phyloP scores from a whole-genome alignment of 2,329 filamentous ascomycete species.

The Ambrosiella cleistominuta region DNA sequence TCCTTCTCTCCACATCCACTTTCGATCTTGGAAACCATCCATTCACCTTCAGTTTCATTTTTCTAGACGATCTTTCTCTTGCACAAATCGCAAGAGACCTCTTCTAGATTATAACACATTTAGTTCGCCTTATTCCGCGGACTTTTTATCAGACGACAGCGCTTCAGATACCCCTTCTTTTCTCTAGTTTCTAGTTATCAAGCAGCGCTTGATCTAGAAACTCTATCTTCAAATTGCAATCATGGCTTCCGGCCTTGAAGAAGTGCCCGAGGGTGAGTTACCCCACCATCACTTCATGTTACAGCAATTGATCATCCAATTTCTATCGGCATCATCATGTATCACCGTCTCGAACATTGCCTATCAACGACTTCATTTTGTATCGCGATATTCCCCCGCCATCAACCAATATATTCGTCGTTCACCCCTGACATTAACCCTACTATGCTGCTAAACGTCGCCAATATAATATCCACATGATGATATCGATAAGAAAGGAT shows the following conservation, averaged over 20 bases:
- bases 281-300: neutral
- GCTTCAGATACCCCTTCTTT: constrained; percentile 23
- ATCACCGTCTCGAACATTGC: neutral
- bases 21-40: constrained; percentile 10
- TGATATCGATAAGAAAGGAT: neutral
- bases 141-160: constrained; percentile 21
- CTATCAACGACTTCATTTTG: neutral
- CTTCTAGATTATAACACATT: constrained; percentile 24
- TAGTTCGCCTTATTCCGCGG: constrained; percentile 11
- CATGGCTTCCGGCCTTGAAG: constrained; percentile 99
- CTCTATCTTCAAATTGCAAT: constrained; percentile 49
- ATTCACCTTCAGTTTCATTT: constrained; percentile 15
- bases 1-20: constrained; percentile 9
- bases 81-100: constrained; percentile 28
- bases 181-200: constrained; percentile 45
- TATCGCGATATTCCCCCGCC: neutral
- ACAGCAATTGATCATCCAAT: neutral
- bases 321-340: neutral
- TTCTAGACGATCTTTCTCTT: constrained; percentile 28
- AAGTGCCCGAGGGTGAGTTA: constrained; percentile 76
- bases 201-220: constrained; percentile 62
- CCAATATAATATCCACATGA: neutral
- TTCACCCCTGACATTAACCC: too few species aligned
- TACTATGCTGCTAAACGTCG: too few species aligned
- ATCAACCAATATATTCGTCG: neutral